Evolutionary conservation across 257 asterid species (phyloP), one percentile per base, ranked within the genome.

Genomic region (Salvia rosmarinus): DNA sequence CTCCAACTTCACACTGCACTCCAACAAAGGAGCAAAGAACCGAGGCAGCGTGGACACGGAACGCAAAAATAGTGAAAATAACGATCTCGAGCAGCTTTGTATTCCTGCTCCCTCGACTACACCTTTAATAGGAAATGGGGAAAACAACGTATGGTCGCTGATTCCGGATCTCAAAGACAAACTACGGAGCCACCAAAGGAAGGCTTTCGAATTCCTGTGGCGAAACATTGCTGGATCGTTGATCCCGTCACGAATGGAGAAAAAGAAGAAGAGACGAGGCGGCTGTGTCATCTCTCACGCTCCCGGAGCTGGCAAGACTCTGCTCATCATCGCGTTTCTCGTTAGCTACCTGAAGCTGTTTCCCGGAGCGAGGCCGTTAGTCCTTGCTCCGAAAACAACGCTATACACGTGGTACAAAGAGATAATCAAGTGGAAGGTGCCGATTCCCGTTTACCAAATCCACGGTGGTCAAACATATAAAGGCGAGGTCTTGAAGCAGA

Each of bases 391-490:
- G 0, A 95, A 95, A 77, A 91, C 98, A 0, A 91, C 99, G 0
- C 81, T 95, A 14, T 91, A 95, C 78, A 95, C 99, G 0, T 95
- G 99, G 99, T 91, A 95, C 79, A 95, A 95, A 56, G 99, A 95
- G 67, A 87, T 95, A 20, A 86, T 95, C 65, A 95, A 95, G 88
- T 95, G 99, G 99, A 83, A 89, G 59, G 93, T 91, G 3, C 97
- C 98, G 3, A 85, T 95, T 7, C 99, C 98, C 0, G 99, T 95
- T 25, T 89, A 95, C 74, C 99, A 95, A 81, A 91, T 95, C 81
- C 99, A 95, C 25, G 99, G 99, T 13, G 98, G 99, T 4, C 99
- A 95, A 70, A 95, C 99, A 1, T 95, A 88, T 64, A 95, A 90
- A 81, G 96, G 96, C 13, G 99, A 95, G 75, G 95, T 95, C 28